phyloP scores from a whole-genome alignment of 148 eudicot species.

The Polygonum maritimum region DNA sequence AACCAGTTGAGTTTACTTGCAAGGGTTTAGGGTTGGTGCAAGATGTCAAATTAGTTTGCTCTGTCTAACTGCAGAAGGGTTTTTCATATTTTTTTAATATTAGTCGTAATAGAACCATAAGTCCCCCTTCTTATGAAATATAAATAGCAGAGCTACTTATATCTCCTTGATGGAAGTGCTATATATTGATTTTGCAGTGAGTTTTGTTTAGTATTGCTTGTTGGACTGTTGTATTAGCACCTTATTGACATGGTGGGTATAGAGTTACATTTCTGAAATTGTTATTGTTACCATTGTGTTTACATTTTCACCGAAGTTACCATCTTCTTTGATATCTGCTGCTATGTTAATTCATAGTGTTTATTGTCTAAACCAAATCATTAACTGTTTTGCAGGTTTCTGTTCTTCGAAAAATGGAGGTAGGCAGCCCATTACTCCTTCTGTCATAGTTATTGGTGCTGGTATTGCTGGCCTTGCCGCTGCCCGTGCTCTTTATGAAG shows the following conservation, averaged over 20 bases:
- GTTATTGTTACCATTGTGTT: background rate
- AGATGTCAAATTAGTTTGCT: background rate
- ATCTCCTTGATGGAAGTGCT: background rate
- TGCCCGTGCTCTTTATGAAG: constrained; percentile 88
- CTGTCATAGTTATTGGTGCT: constrained; percentile 82
- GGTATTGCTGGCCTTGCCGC: constrained; percentile 94
- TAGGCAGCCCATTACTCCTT: constrained; percentile 47
- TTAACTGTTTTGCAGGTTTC: constrained; percentile 35
- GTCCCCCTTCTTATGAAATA: background rate
- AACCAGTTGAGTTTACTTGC: background rate
- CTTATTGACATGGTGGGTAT: background rate
- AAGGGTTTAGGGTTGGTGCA: background rate
- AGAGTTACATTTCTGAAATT: background rate
- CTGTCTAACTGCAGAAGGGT: background rate
- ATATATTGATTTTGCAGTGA: background rate
- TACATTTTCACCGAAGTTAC: background rate
- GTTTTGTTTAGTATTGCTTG: background rate
- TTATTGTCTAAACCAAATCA: background rate
- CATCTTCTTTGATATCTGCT: background rate
- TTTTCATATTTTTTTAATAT: background rate
- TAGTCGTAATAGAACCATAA: background rate
- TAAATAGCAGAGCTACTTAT: background rate
- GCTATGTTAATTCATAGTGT: background rate
- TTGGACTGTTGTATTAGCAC: background rate
- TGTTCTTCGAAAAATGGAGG: constrained; percentile 42